Evolutionary conservation across 2,329 filamentous ascomycete species (phyloP).

Genomic region (Fusarium incarnatum): DNA sequence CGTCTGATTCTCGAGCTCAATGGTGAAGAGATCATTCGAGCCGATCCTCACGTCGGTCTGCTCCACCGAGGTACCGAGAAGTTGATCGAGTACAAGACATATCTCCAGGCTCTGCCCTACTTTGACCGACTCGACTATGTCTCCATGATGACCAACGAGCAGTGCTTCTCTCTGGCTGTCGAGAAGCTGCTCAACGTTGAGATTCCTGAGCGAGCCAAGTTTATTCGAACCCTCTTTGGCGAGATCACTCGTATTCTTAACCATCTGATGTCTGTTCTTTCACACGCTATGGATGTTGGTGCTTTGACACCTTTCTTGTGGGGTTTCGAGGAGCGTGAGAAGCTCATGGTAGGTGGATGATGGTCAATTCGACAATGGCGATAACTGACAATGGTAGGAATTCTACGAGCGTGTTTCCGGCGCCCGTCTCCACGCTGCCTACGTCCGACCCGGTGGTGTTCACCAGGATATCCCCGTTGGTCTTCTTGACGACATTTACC

Average conservation of each 20-base stretch:
- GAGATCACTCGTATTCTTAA: conserved; percentile 95
- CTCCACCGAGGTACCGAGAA: conserved; percentile 98
- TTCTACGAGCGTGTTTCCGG: conserved; percentile 99
- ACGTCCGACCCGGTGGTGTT: conserved; percentile 95
- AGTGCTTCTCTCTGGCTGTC: conserved; percentile 93
- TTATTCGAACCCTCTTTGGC: conserved; percentile 93
- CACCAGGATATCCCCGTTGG: conserved; percentile 94
- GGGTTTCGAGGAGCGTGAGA: conserved; percentile 99
- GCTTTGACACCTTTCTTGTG: conserved; percentile 98
- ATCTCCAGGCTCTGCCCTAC: conserved; percentile 96
- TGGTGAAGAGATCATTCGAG: conserved; percentile 96
- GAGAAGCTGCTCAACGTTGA: conserved; percentile 99
- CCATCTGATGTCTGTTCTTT: conserved; percentile 97
- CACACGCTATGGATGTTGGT: conserved; percentile 99
- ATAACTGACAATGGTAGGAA: conserved; percentile 70
- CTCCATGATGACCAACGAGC: conserved; percentile 99
- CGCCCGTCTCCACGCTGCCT: conserved; percentile 95
- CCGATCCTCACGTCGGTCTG: conserved; percentile 95
- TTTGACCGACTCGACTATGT: conserved; percentile 99
- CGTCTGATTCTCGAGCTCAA: conserved; percentile 97
- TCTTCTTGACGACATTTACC: conserved; percentile 97
- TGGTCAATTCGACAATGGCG: neutral
- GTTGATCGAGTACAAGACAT: conserved; percentile 99
- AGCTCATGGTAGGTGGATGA: conserved; percentile 84
- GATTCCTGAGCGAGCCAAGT: conserved; percentile 95